These are phyloP conservation scores for Lichtheimia ornata DNA, from an alignment of 371 early-diverging fungal genomes.

Conservation along the genomic window DNA sequence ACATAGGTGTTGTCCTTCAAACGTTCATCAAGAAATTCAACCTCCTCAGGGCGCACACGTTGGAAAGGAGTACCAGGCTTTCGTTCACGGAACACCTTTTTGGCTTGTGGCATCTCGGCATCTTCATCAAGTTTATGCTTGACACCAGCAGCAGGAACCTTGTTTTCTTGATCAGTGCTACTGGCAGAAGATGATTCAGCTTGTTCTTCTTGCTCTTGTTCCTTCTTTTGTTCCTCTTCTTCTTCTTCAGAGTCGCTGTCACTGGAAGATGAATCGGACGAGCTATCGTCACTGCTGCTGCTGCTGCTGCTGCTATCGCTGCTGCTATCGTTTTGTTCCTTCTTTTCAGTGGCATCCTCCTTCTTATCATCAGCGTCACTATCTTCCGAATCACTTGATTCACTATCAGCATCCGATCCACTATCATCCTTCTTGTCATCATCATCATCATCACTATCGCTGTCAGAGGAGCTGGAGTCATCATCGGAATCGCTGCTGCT, in stretches of 20 bases:
- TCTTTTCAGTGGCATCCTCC: background rate
- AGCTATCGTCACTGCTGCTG: constrained; percentile 10
- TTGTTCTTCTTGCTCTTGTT: constrained; percentile 18
- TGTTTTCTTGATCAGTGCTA: constrained; percentile 4
- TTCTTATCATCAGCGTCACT: constrained; percentile 8
- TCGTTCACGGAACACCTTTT: constrained; percentile 30
- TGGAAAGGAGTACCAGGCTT: constrained; percentile 73
- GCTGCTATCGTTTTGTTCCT: constrained; percentile 3
- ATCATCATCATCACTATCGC: constrained; percentile 11
- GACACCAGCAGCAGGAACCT: constrained; percentile 4
- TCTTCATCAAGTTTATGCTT: constrained; percentile 37
- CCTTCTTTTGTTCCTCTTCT: constrained; percentile 14
- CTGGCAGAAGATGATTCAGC: background rate
- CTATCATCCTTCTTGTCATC: constrained; percentile 21
- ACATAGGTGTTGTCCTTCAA: constrained; percentile 86
- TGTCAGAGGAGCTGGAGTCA: constrained; percentile 1
- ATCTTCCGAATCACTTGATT: constrained; percentile 19
- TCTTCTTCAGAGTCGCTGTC: constrained; percentile 24
- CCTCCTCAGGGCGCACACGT: constrained; percentile 81
- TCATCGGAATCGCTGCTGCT: constrained; percentile 15
- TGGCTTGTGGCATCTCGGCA: constrained; percentile 20
- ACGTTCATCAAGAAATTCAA: constrained; percentile 75
- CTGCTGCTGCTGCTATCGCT: constrained; percentile 6
- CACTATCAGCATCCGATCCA: constrained; percentile 23
- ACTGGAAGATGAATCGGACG: constrained; percentile 14